Evolutionary conservation across 352 stramenopile genomes (phyloP), one percentile per base, ranked within the genome.

Genomic region (Globisporangium alternatum): DNA sequence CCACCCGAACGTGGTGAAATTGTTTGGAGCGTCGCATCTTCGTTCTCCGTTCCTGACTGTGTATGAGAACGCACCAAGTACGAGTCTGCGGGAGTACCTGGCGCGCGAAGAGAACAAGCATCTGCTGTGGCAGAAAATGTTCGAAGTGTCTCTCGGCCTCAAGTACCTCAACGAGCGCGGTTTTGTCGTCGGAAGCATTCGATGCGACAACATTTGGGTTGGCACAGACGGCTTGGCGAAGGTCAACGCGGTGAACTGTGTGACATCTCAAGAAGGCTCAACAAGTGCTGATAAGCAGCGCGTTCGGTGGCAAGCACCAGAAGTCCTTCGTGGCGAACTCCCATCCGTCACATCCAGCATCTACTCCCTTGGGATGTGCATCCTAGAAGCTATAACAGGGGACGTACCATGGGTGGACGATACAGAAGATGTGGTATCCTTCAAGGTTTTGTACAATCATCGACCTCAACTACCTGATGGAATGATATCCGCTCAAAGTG

Each of bases 1-100:
- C 1, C 65, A 70, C 52, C 69, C 69, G 5, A 64, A 75, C 21
- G 52, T 74, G 30, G 41, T 60, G 9, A 55, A 63, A 12, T 39
- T 74, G 2, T 69, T 64, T 44, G 25, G 25, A 3, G 25, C 25
- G 25, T 28, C 25, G 1, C 25, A 28, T 2, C 25, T 28, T 2
- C 25, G 2, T 3, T 28, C 25, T 28, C 25, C 25, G 1, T 28
- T 28, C 25, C 2, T 47, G 12, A 3, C n/a, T 49, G 44, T 49
- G 19, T 28, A 28, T 49, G 44, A 49, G 21, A 10, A 21, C 3
- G 44, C 5, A 49, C 6, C 10, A 6, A 49, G 44, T 5, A 49
- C 44, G 21, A 49, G 19, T 25, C 44, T 49, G 3, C 6, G 44
- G 1, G 19, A 49, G 19, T 49, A 25, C 5, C 17, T 49, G 10